Conservation (phyloP, 345 rosid genomes). For the Heritiera littoralis region DNA sequence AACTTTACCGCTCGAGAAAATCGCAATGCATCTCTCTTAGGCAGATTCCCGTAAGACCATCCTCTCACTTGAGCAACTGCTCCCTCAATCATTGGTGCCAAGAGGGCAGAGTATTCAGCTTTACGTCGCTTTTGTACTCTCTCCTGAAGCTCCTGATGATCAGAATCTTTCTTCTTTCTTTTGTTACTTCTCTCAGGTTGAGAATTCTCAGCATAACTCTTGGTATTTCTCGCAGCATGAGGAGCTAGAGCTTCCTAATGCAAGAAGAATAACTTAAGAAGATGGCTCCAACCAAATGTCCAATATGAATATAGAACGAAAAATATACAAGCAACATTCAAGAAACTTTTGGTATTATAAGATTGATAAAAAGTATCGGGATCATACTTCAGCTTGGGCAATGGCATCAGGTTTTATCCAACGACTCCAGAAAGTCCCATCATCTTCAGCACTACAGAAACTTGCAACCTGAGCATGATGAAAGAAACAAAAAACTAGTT, state of each 20-base stretch:
- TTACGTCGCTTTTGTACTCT: slow-evolving; percentile 77
- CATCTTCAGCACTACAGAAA: slow-evolving; percentile 68
- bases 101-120: slow-evolving; percentile 62
- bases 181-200: slow-evolving; percentile 71
- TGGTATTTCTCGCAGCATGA: slow-evolving; percentile 89
- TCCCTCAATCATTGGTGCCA: slow-evolving; percentile 77
- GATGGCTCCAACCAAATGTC: slow-evolving; percentile 11
- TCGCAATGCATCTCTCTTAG: slow-evolving; percentile 95
- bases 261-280: slow-evolving; percentile 17
- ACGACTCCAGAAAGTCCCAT: slow-evolving; percentile 99
- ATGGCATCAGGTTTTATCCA: slow-evolving; percentile 99
- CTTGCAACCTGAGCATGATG: slow-evolving; percentile 74
- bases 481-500: slow-evolving; percentile 24
- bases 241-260: slow-evolving; percentile 87
- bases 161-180: slow-evolving; percentile 86
- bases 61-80: slow-evolving; percentile 94
- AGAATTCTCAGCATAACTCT: slow-evolving; percentile 82
- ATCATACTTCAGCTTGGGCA: slow-evolving; percentile 77
- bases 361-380: slow-evolving; percentile 20
- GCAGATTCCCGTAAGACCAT: slow-evolving; percentile 93
- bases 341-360: slow-evolving; percentile 9
- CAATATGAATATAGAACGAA: background rate
- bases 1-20: slow-evolving; percentile 84
- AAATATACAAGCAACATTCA: background rate
- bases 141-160: slow-evolving; percentile 62